phyloP scores from a whole-genome alignment of 148 eudicot genomes.

The Heliosperma pusillum region DNA sequence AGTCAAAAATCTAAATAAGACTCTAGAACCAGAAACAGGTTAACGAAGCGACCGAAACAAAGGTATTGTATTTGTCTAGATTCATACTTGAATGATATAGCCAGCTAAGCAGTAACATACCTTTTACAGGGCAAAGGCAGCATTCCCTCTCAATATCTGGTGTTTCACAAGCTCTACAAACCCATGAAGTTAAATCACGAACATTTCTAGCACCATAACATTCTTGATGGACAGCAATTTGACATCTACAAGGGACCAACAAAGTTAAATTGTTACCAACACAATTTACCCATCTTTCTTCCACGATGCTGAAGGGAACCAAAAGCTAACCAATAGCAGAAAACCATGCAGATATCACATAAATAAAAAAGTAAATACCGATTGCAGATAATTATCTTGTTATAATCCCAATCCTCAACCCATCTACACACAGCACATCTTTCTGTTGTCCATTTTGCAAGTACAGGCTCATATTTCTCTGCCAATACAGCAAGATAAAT shows the following conservation, averaged over 20 bases:
- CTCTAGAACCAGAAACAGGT: not conserved
- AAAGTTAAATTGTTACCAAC: slow-evolving; percentile 4
- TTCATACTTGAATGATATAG: slow-evolving; percentile 7
- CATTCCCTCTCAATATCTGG: slow-evolving; percentile 87
- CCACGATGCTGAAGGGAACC: not conserved
- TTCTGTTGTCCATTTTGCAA: slow-evolving; percentile 97
- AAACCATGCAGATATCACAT: not conserved
- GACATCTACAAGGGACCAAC: slow-evolving; percentile 57
- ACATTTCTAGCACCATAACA: slow-evolving; percentile 93
- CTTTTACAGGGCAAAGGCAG: slow-evolving; percentile 98
- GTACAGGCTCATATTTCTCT: slow-evolving; percentile 90
- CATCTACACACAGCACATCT: slow-evolving; percentile 99
- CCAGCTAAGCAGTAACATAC: slow-evolving; percentile 31
- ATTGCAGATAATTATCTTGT: slow-evolving; percentile 92
- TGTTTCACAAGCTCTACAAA: slow-evolving; percentile 92
- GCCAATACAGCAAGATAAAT: slow-evolving; percentile 20
- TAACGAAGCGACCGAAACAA: not conserved
- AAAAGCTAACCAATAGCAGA: not conserved
- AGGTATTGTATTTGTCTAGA: not conserved
- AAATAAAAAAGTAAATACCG: slow-evolving; percentile 42
- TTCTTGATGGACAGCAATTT: slow-evolving; percentile 99
- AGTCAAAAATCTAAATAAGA: not conserved
- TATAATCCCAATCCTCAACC: slow-evolving; percentile 99
- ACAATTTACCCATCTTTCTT: not conserved
- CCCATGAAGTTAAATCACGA: slow-evolving; percentile 95